phyloP scores from a whole-genome alignment of 345 rosid genomes.

The Moricandia arvensis region DNA sequence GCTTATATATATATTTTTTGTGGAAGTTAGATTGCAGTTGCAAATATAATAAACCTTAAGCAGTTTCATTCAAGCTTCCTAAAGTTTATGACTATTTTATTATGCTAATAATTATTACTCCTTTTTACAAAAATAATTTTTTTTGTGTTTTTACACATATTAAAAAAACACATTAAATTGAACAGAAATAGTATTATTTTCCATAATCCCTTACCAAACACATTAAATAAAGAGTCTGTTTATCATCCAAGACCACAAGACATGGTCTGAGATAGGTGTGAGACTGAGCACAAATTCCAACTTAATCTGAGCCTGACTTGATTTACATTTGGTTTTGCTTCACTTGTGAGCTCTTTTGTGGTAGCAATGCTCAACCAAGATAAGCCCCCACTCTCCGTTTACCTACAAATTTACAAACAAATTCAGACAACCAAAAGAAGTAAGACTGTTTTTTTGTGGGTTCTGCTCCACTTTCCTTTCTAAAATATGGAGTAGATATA shows the following conservation, averaged over 20 bases:
- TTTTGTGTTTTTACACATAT: no score
- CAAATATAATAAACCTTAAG: not conserved
- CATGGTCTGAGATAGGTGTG: not conserved
- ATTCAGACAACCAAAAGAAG: not conserved
- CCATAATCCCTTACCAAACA: not conserved
- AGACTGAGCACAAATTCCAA: not conserved
- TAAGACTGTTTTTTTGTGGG: not conserved
- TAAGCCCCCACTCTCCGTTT: not conserved
- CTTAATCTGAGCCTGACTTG: not conserved
- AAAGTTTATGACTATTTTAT: not conserved
- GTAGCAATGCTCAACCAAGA: not conserved
- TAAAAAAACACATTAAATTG: no score
- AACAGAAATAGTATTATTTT: no score
- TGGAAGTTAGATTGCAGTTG: not conserved
- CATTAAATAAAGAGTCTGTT: not conserved
- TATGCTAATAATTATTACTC: not conserved
- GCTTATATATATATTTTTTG: slow-evolving; percentile 13
- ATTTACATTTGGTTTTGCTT: not conserved
- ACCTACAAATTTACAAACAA: not conserved
- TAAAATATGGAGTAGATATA: not conserved
- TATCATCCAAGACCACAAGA: not conserved
- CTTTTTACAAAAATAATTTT: no score
- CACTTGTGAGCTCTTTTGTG: not conserved
- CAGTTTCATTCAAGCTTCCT: slow-evolving; percentile 1
- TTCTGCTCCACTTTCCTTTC: not conserved